These are phyloP conservation scores for Tuber borchii DNA, from an alignment of 495 filamentous ascomycete species.

Conservation along the genomic window DNA sequence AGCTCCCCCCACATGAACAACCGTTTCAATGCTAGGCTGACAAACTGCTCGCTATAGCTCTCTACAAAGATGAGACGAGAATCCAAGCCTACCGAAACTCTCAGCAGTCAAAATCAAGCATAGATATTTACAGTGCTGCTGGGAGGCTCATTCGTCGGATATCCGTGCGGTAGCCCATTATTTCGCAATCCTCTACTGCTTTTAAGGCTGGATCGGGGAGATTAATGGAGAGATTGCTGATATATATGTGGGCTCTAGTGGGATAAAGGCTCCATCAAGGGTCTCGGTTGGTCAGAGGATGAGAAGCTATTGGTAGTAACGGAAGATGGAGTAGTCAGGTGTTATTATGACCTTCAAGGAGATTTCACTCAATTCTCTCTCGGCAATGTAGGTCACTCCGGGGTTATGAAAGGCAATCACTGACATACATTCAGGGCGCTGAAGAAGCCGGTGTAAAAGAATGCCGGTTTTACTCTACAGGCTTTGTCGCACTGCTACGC, in stretches of 20 bases:
- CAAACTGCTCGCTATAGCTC: conserved; percentile 50
- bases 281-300: conserved; percentile 93
- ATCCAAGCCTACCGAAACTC: conserved; percentile 64
- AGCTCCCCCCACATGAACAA: neutral
- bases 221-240: conserved; percentile 5
- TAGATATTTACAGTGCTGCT: conserved; percentile 89
- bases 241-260: conserved; percentile 50
- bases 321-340: conserved; percentile 81
- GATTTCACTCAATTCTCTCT: conserved; percentile 96
- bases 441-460: conserved; percentile 79
- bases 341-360: conserved; percentile 83
- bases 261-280: conserved; percentile 84
- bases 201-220: neutral
- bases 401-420: neutral
- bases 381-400: conserved; percentile 57
- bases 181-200: conserved; percentile 2
- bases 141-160: conserved; percentile 73
- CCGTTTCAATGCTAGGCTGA: conserved; percentile 7
- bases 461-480: conserved; percentile 84
- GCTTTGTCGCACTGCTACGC: conserved; percentile 84
- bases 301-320: conserved; percentile 86
- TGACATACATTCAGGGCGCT: conserved; percentile 53
- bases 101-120: conserved; percentile 67
- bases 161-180: conserved; percentile 47
- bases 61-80: conserved; percentile 73